These are phyloP conservation scores for Aspergillus asperescens DNA, from an alignment of 495 filamentous ascomycete genomes.

Conservation along the genomic window DNA sequence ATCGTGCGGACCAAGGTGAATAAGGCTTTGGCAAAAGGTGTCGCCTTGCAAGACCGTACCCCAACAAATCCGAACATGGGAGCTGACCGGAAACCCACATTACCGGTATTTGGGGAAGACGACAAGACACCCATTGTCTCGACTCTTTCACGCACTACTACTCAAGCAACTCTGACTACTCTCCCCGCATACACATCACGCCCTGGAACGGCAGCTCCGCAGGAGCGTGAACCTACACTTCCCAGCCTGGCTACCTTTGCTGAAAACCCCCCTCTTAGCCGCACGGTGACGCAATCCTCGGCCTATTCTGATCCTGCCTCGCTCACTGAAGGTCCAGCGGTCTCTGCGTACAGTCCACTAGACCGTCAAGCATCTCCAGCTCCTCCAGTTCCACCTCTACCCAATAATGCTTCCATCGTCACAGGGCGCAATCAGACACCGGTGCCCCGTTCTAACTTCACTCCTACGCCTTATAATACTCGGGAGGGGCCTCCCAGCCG, in stretches of 20 bases:
- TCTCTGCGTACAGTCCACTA: conserved; percentile 53
- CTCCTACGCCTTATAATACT: not conserved
- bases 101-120: conserved; percentile 55
- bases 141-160: conserved; percentile 59
- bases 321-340: conserved; percentile 52
- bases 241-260: conserved; percentile 30
- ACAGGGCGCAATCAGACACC: conserved; percentile 19
- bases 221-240: conserved; percentile 33
- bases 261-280: conserved; percentile 29
- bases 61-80: conserved; percentile 49
- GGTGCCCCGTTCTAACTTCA: conserved; percentile 15
- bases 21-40: conserved; percentile 76
- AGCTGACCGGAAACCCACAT: conserved; percentile 55
- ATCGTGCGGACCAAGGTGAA: conserved; percentile 80
- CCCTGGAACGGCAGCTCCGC: conserved; percentile 38
- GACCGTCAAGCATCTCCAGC: conserved; percentile 26
- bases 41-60: conserved; percentile 53
- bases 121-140: conserved; percentile 57
- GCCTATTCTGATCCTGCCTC: conserved; percentile 43
- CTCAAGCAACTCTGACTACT: conserved; percentile 60
- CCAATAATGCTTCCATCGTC: conserved; percentile 14
- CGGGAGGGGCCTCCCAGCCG: not conserved
- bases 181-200: conserved; percentile 57
- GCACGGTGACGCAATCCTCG: conserved; percentile 42
- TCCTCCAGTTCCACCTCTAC: conserved; percentile 26